Conservation (phyloP, 805 yeast species). For the Sungouiozyma intestinalis region DNA sequence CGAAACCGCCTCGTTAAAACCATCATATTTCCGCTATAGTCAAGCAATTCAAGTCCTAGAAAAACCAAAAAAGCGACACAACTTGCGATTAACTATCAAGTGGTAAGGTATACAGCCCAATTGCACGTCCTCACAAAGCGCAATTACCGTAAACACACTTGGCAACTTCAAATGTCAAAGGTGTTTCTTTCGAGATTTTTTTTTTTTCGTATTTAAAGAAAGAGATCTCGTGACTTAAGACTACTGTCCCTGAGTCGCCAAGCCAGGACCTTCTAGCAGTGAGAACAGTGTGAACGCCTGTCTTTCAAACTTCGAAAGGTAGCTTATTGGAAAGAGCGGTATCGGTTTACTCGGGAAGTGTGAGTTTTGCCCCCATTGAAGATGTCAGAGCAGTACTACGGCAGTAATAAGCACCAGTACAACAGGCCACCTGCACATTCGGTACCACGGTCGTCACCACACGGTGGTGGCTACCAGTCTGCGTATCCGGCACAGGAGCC, state of each 20-base stretch:
- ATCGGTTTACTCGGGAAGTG: no score
- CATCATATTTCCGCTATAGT: not conserved
- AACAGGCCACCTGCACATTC: slow-evolving; percentile 20
- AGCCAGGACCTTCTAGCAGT: no score
- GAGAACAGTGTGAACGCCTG: no score
- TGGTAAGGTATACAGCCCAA: no score
- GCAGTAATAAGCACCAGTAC: slow-evolving; percentile 14
- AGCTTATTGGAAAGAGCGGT: no score
- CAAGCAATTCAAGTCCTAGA: not conserved
- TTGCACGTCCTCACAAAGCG: no score
- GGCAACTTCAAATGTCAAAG: not conserved
- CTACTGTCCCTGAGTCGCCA: not conserved
- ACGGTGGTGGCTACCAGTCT: not conserved
- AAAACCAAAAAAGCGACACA: no score
- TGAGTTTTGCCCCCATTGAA: not conserved
- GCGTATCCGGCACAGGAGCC: slow-evolving; percentile 13
- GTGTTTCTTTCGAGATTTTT: not conserved
- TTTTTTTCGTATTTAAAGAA: no score
- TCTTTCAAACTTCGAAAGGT: no score
- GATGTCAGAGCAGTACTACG: slow-evolving; percentile 24
- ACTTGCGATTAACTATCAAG: no score
- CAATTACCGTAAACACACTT: no score
- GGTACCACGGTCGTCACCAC: slow-evolving; percentile 9
- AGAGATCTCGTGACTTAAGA: not conserved
- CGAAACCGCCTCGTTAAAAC: not conserved